These are phyloP conservation scores for Xylaria flabelliformis DNA, from an alignment of 495 filamentous ascomycete species.

Conservation along the genomic window DNA sequence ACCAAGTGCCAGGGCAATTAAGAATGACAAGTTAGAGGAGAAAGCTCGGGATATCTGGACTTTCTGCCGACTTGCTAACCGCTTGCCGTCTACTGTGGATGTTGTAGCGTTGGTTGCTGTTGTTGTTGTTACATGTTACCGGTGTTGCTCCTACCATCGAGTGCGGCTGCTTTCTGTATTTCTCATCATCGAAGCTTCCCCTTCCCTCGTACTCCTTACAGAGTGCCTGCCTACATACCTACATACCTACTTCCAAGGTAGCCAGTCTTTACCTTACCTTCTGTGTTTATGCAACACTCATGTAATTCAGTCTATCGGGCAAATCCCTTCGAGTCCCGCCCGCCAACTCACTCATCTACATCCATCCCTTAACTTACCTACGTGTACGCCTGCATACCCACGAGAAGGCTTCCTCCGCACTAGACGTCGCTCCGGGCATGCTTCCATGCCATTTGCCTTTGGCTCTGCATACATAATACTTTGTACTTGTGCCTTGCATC, in stretches of 20 bases:
- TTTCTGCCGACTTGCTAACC: not conserved
- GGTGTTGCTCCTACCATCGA: not conserved
- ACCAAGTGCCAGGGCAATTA: not conserved
- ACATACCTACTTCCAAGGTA: not conserved
- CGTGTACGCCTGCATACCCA: not conserved
- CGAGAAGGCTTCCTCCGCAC: not conserved
- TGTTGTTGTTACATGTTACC: not conserved
- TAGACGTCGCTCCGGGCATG: not conserved
- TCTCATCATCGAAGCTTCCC: not conserved
- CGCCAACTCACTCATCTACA: not conserved
- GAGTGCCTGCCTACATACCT: not conserved
- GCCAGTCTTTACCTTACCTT: not conserved
- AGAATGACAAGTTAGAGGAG: not conserved
- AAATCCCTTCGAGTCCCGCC: not conserved
- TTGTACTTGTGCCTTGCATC: not conserved
- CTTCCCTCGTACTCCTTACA: not conserved
- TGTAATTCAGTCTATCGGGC: not conserved
- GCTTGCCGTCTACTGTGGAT: not conserved
- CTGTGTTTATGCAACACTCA: not conserved
- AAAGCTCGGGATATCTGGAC: not conserved
- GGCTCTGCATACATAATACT: not conserved
- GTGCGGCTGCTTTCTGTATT: not conserved
- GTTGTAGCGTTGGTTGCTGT: not conserved
- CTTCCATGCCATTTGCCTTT: conserved; percentile 1
- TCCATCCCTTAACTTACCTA: not conserved